phyloP scores from a whole-genome alignment of 805 yeast genomes.

The Yarrowia osloensis region DNA sequence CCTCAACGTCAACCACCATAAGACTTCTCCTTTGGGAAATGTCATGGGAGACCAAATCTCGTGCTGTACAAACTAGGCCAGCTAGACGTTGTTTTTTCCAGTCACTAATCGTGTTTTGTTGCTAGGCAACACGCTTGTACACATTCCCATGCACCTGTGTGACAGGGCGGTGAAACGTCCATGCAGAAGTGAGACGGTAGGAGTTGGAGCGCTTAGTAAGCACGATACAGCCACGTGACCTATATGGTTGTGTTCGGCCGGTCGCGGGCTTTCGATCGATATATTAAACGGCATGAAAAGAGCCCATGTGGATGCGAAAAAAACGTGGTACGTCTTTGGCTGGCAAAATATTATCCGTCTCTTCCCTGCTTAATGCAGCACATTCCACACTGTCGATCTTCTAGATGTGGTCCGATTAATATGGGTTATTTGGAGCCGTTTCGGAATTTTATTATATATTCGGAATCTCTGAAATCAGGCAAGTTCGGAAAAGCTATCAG shows the following conservation, averaged over 20 bases:
- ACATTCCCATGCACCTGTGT: background rate
- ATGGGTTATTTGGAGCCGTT: too few relatives aligned
- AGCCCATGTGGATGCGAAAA: background rate
- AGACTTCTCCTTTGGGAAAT: slow-evolving; percentile 1
- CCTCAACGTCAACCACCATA: background rate
- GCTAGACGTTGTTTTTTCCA: too few relatives aligned
- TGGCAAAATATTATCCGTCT: background rate
- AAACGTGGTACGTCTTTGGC: background rate
- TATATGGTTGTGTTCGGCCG: background rate
- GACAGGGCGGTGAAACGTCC: background rate
- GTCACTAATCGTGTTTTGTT: too few relatives aligned
- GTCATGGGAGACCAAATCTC: background rate
- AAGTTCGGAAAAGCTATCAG: background rate
- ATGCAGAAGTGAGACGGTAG: background rate
- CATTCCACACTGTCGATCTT: slow-evolving; percentile 14
- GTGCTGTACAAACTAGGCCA: background rate
- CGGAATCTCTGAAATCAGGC: background rate
- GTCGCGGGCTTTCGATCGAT: background rate
- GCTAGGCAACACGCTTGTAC: background rate
- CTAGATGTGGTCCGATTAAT: background rate
- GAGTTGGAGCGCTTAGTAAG: background rate
- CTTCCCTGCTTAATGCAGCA: background rate
- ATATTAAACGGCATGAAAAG: background rate
- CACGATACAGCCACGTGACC: background rate
- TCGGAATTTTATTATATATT: background rate